phyloP scores from a whole-genome alignment of 2,329 filamentous ascomycete species.

The Aspergillus sp. region DNA sequence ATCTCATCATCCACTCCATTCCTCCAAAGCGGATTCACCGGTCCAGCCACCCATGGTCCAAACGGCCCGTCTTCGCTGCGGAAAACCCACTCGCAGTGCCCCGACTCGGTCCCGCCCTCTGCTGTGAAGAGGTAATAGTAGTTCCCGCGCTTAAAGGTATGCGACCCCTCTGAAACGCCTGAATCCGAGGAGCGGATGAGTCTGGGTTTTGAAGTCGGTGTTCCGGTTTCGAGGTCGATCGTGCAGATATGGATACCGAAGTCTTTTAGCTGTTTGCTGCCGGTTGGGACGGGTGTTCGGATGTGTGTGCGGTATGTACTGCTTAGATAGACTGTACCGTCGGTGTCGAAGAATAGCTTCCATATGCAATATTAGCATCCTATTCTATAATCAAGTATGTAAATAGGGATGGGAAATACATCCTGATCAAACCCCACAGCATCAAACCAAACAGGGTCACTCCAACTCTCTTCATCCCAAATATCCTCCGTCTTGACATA shows the following conservation, averaged over 20 bases:
- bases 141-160: slow-evolving; percentile 52
- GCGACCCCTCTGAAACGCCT: slow-evolving; percentile 53
- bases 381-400: background rate
- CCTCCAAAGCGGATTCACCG: slow-evolving; percentile 57
- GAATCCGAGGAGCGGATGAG: slow-evolving; percentile 47
- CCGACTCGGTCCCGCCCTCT: slow-evolving; percentile 58
- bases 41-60: slow-evolving; percentile 63
- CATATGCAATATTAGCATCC: background rate
- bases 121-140: slow-evolving; percentile 57
- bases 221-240: slow-evolving; percentile 32
- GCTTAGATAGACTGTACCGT: slow-evolving; percentile 52
- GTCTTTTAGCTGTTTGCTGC: slow-evolving; percentile 44
- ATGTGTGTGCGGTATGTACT: slow-evolving; percentile 35
- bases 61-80: slow-evolving; percentile 54
- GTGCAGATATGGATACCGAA: slow-evolving; percentile 47
- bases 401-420: slow-evolving; percentile 26
- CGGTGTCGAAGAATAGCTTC: slow-evolving; percentile 53
- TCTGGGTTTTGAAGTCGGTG: slow-evolving; percentile 30
- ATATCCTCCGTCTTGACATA: slow-evolving; percentile 56
- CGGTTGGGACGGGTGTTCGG: slow-evolving; percentile 33
- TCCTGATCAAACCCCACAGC: slow-evolving; percentile 56
- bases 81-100: slow-evolving; percentile 60
- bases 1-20: slow-evolving; percentile 51
- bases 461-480: slow-evolving; percentile 53
- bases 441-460: slow-evolving; percentile 56